Base-by-base conservation (phyloP, 2,329 filamentous ascomycete species). In the Huntiella decipiens region DNA sequence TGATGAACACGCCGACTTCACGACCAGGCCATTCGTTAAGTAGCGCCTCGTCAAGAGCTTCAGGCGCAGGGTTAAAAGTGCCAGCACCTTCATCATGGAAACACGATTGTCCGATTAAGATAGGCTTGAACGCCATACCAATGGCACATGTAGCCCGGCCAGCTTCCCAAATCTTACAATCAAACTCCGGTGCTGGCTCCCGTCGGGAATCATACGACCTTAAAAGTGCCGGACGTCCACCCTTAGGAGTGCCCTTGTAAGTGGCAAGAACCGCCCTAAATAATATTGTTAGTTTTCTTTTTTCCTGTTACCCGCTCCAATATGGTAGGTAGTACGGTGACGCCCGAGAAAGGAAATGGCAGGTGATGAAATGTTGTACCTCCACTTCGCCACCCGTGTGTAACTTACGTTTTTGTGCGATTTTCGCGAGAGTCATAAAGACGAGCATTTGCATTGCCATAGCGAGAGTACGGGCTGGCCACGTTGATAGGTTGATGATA, bases 101-200 rank as follows among this genome's bases (percentile, higher is more conserved):
- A 7, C 86, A 70, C 1, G 86, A 88, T 60, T 96, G 88, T 3
- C 91, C 91, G 35, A 98, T 83, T 53, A 82, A 80, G 43, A 98
- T 86, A 0, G 88, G 86, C 60, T 98, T 98, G 65, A 98, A 98
- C 1, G 91, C 91, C 38, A 95, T 68, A 0, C 83, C 85, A 1
- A 88, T 91, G 1, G 91, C 84, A 45, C 74, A 84, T 1, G 91
- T 98, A n/a, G 91, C 91, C 50, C 91, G 77, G 8, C 91, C 91
- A 4, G 91, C 91, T 63, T 98, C 80, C 91, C 91, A 98, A 48
- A 98, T 91, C 39, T 80, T 93, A 62, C 87, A 94, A 57, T 94
- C 82, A 51, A 85, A 88, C 60, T 95, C 87, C 2, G 88, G 82
- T 0, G 86, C 74, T 0, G 87, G 82, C 60, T 96, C 91, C 60